Conservation (phyloP, 495 filamentous ascomycete species). For the Aspergillus olivimuriae region DNA sequence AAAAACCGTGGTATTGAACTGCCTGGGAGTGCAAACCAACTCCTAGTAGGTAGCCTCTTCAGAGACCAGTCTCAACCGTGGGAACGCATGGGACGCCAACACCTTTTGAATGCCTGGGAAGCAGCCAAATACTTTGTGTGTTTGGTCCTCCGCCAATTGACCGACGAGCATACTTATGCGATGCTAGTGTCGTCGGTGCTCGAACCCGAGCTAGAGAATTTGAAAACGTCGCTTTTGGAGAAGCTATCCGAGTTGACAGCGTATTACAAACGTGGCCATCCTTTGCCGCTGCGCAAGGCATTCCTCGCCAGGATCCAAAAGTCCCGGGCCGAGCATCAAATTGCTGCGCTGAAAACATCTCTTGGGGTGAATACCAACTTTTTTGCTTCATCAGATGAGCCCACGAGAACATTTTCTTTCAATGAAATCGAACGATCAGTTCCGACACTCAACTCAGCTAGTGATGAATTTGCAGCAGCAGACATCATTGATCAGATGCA, state of each 20-base stretch:
- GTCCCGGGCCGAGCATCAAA: constrained; percentile 15
- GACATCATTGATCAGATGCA: constrained; percentile 30
- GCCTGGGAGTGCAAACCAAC: constrained; percentile 39
- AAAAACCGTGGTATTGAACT: constrained; percentile 35
- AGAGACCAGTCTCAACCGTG: constrained; percentile 37
- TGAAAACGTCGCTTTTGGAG: constrained; percentile 23
- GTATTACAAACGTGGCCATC: constrained; percentile 35
- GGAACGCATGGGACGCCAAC: constrained; percentile 20
- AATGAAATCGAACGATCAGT: constrained; percentile 1
- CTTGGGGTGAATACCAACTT: neutral
- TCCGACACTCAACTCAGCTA: constrained; percentile 2
- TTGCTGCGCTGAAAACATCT: constrained; percentile 3
- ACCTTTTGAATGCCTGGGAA: constrained; percentile 18
- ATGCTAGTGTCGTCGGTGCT: constrained; percentile 23
- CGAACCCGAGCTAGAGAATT: constrained; percentile 16
- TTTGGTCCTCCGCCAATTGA: constrained; percentile 20
- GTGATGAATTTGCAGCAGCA: constrained; percentile 11
- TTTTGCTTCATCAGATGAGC: neutral
- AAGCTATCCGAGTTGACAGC: constrained; percentile 41
- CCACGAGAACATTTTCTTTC: neutral
- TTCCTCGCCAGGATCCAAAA: constrained; percentile 29
- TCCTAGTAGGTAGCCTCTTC: constrained; percentile 37
- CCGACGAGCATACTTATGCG: constrained; percentile 23
- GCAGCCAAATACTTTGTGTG: constrained; percentile 21
- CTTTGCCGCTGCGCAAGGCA: constrained; percentile 34